These are phyloP conservation scores for Globisporangium rhizosaccharum DNA, from an alignment of 352 stramenopile genomes.

Conservation along the genomic window DNA sequence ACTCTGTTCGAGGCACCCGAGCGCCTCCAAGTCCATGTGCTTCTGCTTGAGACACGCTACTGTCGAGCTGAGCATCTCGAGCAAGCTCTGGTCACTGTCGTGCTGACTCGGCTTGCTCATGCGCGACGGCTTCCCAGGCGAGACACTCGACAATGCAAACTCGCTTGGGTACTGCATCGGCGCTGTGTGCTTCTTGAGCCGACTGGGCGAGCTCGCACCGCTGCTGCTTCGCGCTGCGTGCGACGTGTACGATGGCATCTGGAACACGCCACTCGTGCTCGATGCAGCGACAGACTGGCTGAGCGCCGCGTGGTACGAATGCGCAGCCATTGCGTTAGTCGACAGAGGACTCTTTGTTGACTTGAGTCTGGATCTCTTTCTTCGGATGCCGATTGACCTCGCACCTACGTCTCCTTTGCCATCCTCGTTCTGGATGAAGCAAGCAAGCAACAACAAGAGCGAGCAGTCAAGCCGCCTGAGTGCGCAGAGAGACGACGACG, in stretches of 20 bases:
- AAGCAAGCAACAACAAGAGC: too few species aligned
- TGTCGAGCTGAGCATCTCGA: constrained; percentile 71
- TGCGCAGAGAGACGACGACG: too few species aligned
- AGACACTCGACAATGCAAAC: neutral
- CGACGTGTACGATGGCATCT: constrained; percentile 41
- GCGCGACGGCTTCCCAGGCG: neutral
- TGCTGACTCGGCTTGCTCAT: constrained; percentile 13
- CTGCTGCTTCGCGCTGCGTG: constrained; percentile 21
- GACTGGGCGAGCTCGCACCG: constrained; percentile 14
- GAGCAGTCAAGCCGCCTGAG: too few species aligned
- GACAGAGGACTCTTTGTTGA: neutral
- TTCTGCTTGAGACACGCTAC: constrained; percentile 65
- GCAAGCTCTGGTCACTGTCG: constrained; percentile 53
- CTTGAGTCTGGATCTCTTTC: neutral
- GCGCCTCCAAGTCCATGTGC: constrained; percentile 66
- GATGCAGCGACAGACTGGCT: neutral
- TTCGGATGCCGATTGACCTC: neutral
- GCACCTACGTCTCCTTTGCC: too few species aligned
- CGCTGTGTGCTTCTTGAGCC: constrained; percentile 4
- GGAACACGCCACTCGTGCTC: constrained; percentile 21
- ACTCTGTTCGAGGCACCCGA: constrained; percentile 69
- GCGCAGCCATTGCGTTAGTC: neutral
- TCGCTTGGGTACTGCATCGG: neutral
- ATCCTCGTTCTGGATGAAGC: too few species aligned
- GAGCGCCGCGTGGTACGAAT: neutral